Conservation (phyloP, 164 flowering plant genomes). For the Saururus chinensis region DNA sequence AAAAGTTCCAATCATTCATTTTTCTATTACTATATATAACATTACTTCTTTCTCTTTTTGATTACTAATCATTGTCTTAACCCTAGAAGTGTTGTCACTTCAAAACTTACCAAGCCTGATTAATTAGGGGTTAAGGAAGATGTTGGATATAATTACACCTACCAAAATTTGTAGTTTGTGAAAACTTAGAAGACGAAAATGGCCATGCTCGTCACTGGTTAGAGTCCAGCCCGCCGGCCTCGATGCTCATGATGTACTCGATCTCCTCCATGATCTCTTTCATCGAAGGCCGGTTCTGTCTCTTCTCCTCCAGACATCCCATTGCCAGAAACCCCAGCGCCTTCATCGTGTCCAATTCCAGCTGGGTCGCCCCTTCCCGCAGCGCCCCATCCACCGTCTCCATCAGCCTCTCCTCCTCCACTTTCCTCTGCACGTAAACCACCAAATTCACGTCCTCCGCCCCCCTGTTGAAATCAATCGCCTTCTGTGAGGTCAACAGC, state of each 20-base stretch:
- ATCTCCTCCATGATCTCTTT: conserved; percentile 12
- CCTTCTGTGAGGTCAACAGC: conserved; percentile 9
- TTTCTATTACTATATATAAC: no score
- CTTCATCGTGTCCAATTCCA: conserved; percentile 10
- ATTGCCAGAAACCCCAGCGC: conserved; percentile 8
- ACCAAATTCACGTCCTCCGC: conserved; percentile 7
- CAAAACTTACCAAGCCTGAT: no score
- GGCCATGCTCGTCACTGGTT: no score
- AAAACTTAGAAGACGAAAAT: no score
- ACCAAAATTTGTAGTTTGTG: no score
- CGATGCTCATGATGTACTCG: conserved; percentile 9
- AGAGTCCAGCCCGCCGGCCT: not conserved
- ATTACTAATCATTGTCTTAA: no score
- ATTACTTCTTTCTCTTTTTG: no score
- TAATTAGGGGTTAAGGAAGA: no score
- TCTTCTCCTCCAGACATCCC: conserved; percentile 11
- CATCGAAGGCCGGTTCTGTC: conserved; percentile 14
- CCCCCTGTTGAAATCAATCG: conserved; percentile 12
- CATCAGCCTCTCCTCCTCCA: conserved; percentile 9
- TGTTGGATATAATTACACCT: no score
- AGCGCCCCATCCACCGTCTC: conserved; percentile 3
- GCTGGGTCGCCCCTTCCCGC: conserved; percentile 4
- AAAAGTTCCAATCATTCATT: no score
- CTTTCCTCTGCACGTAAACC: conserved; percentile 5
- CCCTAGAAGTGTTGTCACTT: no score